Evolutionary conservation across 305 asterid genomes (phyloP).

Genomic region (Striga hermonthica): DNA sequence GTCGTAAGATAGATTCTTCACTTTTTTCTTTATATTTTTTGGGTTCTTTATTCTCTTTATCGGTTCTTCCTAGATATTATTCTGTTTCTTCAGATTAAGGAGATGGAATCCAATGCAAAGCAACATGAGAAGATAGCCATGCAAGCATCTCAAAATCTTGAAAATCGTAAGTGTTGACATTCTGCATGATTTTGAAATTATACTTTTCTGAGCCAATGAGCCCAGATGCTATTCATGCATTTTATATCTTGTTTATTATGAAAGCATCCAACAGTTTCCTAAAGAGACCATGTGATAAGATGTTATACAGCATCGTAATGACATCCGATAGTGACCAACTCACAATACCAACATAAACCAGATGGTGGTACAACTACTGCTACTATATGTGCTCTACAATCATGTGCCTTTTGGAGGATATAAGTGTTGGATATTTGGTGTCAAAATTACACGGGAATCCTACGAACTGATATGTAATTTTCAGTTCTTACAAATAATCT

Average conservation of each 20-base stretch:
- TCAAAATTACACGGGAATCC: too few species aligned
- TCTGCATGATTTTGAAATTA: constrained; percentile 19
- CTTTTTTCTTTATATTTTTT: constrained; percentile 21
- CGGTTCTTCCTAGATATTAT: constrained; percentile 31
- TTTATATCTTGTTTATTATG: constrained; percentile 15
- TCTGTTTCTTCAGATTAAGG: constrained; percentile 58
- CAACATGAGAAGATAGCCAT: constrained; percentile 66
- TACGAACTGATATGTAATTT: too few species aligned
- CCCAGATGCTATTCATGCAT: constrained; percentile 11
- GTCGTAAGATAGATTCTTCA: constrained; percentile 4
- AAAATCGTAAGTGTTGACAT: constrained; percentile 55
- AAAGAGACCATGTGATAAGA: not conserved
- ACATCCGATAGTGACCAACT: constrained; percentile 5
- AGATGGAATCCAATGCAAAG: constrained; percentile 72
- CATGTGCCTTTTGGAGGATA: too few species aligned
- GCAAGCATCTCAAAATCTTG: constrained; percentile 56
- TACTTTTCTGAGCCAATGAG: constrained; percentile 17
- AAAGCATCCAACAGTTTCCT: constrained; percentile 25
- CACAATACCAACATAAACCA: not conserved
- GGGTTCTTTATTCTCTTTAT: constrained; percentile 21
- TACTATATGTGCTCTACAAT: too few species aligned
- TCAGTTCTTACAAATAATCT: too few species aligned
- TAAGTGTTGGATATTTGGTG: too few species aligned
- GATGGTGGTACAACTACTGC: too few species aligned
- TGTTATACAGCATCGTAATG: not conserved